phyloP scores from a whole-genome alignment of 2,329 filamentous ascomycete species.

The Pseudogymnoascus sp. region DNA sequence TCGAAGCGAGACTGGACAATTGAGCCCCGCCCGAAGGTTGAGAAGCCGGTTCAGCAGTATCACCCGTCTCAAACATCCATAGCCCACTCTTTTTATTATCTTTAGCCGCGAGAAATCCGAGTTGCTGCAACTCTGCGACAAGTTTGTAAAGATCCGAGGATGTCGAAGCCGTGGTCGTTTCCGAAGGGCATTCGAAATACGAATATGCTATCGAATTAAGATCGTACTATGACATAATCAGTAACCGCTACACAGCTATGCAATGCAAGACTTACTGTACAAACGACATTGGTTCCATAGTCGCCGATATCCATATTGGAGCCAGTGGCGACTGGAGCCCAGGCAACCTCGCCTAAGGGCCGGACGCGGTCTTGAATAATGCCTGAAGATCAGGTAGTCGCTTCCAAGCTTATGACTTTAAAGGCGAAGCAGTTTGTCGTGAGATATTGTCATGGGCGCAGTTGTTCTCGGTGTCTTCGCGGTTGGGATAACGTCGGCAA shows the following conservation, averaged over 20 bases:
- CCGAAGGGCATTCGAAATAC: constrained; percentile 23
- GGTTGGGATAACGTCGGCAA: constrained; percentile 1
- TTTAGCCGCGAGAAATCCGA: background rate
- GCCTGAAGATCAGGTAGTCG: background rate
- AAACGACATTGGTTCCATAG: constrained; percentile 30
- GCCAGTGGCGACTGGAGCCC: background rate
- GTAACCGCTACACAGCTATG: background rate
- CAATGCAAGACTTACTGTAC: constrained; percentile 24
- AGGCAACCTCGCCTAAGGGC: background rate
- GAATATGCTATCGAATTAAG: constrained; percentile 29
- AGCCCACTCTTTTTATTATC: constrained; percentile 5
- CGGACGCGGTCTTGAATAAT: background rate
- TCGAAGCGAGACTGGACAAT: background rate
- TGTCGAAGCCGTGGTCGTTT: constrained; percentile 11
- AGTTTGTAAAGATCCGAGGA: constrained; percentile 18
- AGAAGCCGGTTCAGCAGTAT: background rate
- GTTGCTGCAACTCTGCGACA: constrained; percentile 24
- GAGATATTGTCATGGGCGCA: background rate
- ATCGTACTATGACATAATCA: constrained; percentile 22
- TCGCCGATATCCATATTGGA: constrained; percentile 30
- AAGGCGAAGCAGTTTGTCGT: background rate
- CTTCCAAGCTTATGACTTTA: background rate
- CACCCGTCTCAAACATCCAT: constrained; percentile 9
- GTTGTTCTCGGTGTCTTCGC: background rate
- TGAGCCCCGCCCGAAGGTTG: background rate